A percentile compares a stretch with the other conserved stretches of the same genome.
Evolutionary conservation across 1,139 yeast genomes (phyloP).

Genomic region (Hyphopichia khmerensis): DNA sequence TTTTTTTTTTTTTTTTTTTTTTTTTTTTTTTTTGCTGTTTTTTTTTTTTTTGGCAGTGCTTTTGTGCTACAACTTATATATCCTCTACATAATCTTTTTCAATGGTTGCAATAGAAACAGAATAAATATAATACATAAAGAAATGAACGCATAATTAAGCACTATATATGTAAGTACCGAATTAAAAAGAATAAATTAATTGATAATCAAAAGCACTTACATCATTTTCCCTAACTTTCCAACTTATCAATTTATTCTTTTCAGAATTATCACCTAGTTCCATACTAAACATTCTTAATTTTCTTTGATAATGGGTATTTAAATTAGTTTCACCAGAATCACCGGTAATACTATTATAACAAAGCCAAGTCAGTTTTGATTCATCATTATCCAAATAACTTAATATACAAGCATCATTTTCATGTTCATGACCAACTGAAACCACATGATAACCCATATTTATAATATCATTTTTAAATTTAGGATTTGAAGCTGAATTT

Average conservation of each 20-base stretch:
- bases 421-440: slow-evolving; percentile 57
- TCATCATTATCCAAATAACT: slow-evolving; percentile 12
- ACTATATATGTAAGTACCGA: too few relatives aligned
- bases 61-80: not conserved
- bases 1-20: not conserved
- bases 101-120: not conserved
- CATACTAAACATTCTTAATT: slow-evolving; percentile 36
- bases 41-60: not conserved
- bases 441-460: slow-evolving; percentile 42
- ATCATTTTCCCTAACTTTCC: slow-evolving; percentile 36
- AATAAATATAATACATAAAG: not conserved
- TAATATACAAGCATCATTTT: slow-evolving; percentile 51
- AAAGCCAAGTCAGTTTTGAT: slow-evolving; percentile 32
- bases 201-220: slow-evolving; percentile 35
- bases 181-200: slow-evolving; percentile 17
- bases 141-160: not conserved
- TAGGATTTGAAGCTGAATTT: slow-evolving; percentile 30
- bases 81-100: too few relatives aligned
- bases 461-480: slow-evolving; percentile 36
- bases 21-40: not conserved
- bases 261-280: slow-evolving; percentile 34
- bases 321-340: slow-evolving; percentile 32
- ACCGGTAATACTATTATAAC: slow-evolving; percentile 42
- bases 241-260: slow-evolving; percentile 28
- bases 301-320: slow-evolving; percentile 26